phyloP scores from a whole-genome alignment of 306 rosid species.

The Cucurbita ficifolia region DNA sequence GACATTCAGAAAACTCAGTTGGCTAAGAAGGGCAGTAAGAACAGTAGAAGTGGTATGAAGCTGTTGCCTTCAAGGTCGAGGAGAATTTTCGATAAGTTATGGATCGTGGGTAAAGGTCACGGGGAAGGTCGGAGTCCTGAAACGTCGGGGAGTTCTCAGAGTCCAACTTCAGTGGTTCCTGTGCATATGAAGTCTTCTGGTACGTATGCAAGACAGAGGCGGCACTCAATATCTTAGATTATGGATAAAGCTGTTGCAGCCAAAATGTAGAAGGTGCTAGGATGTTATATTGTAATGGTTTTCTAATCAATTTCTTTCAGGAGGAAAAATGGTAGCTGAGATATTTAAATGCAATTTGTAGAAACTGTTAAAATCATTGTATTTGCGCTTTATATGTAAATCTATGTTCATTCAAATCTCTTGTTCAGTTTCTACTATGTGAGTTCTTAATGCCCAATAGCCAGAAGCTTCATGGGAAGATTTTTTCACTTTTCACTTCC shows the following conservation, averaged over 20 bases:
- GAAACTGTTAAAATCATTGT: not conserved
- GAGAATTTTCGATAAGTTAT: conserved; percentile 72
- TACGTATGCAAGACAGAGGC: conserved; percentile 64
- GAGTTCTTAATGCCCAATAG: not conserved
- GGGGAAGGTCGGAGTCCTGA: conserved; percentile 73
- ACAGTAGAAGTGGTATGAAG: conserved; percentile 66
- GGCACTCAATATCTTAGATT: conserved; percentile 74
- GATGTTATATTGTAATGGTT: conserved; percentile 22
- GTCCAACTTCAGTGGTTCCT: conserved; percentile 67
- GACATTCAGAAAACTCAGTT: conserved; percentile 31
- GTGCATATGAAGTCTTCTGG: conserved; percentile 63
- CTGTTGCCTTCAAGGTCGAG: conserved; percentile 75
- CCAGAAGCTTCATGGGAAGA: not conserved
- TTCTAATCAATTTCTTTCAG: not conserved
- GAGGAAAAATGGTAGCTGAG: not conserved
- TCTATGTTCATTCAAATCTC: not conserved
- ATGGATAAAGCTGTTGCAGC: conserved; percentile 9
- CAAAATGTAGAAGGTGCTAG: conserved; percentile 49
- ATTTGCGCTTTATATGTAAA: not conserved
- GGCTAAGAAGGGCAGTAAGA: conserved; percentile 60
- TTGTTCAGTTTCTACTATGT: not conserved
- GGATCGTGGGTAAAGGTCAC: conserved; percentile 63
- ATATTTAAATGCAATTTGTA: not conserved
- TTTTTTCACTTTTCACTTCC: too few relatives aligned
- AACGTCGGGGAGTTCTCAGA: conserved; percentile 87